Evolutionary conservation across 2,329 filamentous ascomycete species (phyloP).

Genomic region (Lachnellula suecica): DNA sequence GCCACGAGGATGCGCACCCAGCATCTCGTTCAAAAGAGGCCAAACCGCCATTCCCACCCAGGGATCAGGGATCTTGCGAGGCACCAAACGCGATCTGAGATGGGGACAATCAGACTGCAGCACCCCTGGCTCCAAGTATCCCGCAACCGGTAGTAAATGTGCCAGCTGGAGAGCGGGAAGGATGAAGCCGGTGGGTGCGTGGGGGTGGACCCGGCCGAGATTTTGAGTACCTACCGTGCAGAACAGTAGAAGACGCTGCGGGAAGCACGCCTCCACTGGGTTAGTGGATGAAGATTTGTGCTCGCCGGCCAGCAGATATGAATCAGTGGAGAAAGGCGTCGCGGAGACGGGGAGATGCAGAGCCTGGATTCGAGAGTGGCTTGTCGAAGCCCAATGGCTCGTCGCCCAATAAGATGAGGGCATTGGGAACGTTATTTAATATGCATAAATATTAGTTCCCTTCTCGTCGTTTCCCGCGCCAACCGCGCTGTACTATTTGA

Average conservation of each 20-base stretch:
- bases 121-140: background rate
- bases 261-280: background rate
- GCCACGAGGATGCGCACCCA: conserved; percentile 14
- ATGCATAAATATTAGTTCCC: background rate
- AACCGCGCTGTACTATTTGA: background rate
- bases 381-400: conserved; percentile 12
- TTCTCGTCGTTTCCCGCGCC: too few relatives aligned
- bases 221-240: background rate
- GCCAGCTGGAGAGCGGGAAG: conserved; percentile 14
- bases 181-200: conserved; percentile 11
- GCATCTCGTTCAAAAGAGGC: conserved; percentile 24
- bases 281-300: background rate
- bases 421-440: background rate
- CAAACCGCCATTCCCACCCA: conserved; percentile 16
- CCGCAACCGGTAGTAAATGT: background rate
- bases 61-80: conserved; percentile 31
- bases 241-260: background rate
- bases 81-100: conserved; percentile 28
- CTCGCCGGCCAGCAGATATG: background rate
- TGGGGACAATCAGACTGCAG: conserved; percentile 8
- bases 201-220: conserved; percentile 5
- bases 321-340: conserved; percentile 3
- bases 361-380: conserved; percentile 1
- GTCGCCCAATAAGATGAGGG: conserved; percentile 14
- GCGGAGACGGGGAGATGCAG: background rate